A percentile compares a stretch with the other conserved stretches of the same genome.
Evolutionary conservation across 805 yeast species (phyloP).

Genomic region (Lachancea meyersii): DNA sequence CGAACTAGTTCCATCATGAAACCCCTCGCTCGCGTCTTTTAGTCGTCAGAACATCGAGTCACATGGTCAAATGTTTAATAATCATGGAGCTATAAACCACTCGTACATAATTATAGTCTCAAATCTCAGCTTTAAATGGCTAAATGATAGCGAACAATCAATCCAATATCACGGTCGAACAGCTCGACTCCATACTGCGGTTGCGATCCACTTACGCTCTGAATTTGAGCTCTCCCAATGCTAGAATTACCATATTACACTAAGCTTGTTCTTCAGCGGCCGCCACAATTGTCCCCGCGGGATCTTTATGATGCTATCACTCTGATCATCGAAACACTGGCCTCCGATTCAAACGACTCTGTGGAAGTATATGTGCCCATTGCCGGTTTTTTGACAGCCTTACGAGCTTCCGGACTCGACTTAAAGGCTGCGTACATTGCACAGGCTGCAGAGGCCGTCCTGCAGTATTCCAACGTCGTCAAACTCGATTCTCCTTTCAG

Average conservation of each 20-base stretch:
- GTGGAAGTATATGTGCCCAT: constrained; percentile 46
- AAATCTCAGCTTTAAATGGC: no score
- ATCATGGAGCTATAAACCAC: no score
- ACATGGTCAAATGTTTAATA: no score
- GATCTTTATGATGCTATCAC: constrained; percentile 63
- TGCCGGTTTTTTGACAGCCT: constrained; percentile 72
- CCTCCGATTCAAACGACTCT: constrained; percentile 24
- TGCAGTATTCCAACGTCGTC: constrained; percentile 57
- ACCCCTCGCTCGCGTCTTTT: no score
- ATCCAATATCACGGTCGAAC: no score
- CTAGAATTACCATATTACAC: constrained; percentile 22
- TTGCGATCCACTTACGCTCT: no score
- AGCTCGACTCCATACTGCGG: no score
- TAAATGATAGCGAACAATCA: no score
- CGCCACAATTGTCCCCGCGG: constrained; percentile 54
- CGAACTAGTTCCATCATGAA: no score
- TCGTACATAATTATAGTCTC: no score
- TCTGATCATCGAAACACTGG: constrained; percentile 52
- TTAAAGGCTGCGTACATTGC: constrained; percentile 78
- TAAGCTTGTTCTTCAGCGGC: constrained; percentile 53
- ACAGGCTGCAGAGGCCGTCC: constrained; percentile 72
- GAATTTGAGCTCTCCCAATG: no score
- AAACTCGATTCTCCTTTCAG: constrained; percentile 34
- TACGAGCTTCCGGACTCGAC: constrained; percentile 70
- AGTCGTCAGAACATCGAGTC: no score